Evolutionary conservation across 345 rosid species (phyloP), one percentile per base, ranked within the genome.

Genomic region (Hypericum perforatum): DNA sequence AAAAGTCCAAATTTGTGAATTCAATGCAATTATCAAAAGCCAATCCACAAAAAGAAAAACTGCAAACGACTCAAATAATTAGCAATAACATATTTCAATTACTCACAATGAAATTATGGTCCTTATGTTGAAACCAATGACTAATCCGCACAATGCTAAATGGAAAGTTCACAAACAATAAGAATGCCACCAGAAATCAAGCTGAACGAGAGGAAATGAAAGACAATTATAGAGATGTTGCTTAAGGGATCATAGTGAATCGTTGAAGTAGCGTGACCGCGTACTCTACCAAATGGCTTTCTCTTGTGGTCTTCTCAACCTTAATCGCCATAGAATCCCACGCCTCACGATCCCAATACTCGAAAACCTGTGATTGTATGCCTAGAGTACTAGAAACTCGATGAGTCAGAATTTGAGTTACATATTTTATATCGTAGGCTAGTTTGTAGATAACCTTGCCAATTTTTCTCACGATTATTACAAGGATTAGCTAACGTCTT

Each of bases 281-380:
- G 62, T 75, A 70, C 92, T 78, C 81, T 8, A 85, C 92, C 45
- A 88, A 85, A 29, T 81, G 82, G 53, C 82, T 78, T 43, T 84
- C 78, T 57, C 64, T 72, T 22, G 81, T 75, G 74, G 85, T 77
- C 41, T 83, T 78, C 7, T 79, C 72, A 0, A 82, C 73, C 61
- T 84, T 84, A 55, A 84, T 59, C 5, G 92, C 92, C 41, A 84
- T 88, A 73, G 63, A 75, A 29, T 84, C 83, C 65, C 71, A 59
- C 4, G 75, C 70, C 58, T 81, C 66, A 16, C 88, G 80, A 60
- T 84, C 92, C 87, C 87, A 84, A 81, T 85, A 84, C 73, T 84
- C 88, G 83, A 84, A 75, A 61, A 81, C 92, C 55, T 74, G 92
- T 57, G 87, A 87, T 74, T 81, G 81, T 45, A 87, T 81, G 81